Evolutionary conservation across 2,329 filamentous ascomycete species (phyloP).

Genomic region (Westerdykella aurantiaca): DNA sequence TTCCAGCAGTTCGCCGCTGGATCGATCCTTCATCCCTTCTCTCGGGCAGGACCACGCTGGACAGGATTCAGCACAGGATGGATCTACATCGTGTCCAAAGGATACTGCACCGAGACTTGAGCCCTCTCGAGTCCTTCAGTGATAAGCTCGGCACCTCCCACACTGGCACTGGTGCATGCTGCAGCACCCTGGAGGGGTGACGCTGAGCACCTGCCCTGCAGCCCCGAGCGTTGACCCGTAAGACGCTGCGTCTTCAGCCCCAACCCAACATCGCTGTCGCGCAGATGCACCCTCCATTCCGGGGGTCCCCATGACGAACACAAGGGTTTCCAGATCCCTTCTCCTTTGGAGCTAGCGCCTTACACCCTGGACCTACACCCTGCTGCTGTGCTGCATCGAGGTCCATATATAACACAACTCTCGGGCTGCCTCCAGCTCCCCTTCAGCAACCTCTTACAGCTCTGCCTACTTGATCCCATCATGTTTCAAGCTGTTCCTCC

Average conservation of each 20-base stretch:
- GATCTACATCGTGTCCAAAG: neutral
- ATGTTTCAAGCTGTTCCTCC: constrained; percentile 31
- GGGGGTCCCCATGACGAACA: neutral
- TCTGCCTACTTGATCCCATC: constrained; percentile 5
- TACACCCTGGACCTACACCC: constrained; percentile 9
- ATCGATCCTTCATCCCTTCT: too few species aligned
- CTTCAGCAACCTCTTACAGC: constrained; percentile 3
- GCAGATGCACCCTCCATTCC: constrained; percentile 13
- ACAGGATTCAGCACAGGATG: neutral
- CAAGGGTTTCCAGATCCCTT: constrained; percentile 17
- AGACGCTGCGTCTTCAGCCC: constrained; percentile 28
- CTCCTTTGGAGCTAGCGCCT: constrained; percentile 12
- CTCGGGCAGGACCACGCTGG: neutral
- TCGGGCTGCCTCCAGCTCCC: constrained; percentile 13
- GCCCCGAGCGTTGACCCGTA: constrained; percentile 13
- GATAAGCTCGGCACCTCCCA: too few species aligned
- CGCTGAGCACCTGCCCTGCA: too few species aligned
- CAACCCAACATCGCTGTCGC: constrained; percentile 23
- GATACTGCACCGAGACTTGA: too few species aligned
- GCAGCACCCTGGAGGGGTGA: too few species aligned
- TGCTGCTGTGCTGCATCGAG: constrained; percentile 10
- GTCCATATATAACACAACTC: constrained; percentile 29
- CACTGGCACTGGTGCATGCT: too few species aligned
- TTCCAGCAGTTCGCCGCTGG: neutral
- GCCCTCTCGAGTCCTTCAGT: too few species aligned